A percentile compares a stretch with the other conserved stretches of the same genome.
phyloP scores from a whole-genome alignment of 371 early-diverging fungal species.

The Basidiobolus heterosporus region DNA sequence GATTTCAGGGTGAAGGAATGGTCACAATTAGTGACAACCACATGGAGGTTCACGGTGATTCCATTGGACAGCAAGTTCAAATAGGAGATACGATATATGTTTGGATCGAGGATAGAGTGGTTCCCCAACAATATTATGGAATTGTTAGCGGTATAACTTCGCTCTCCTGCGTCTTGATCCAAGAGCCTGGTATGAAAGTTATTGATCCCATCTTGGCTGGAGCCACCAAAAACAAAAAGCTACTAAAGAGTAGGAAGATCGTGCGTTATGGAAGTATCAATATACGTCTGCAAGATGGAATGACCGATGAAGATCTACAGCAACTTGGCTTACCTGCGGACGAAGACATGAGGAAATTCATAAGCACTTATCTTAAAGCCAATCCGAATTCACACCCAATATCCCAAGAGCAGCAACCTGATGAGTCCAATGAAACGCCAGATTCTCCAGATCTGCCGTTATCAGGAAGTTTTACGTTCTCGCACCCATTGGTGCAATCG shows the following conservation, averaged over 20 bases:
- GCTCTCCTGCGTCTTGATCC: conserved; percentile 10
- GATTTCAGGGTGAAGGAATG: conserved; percentile 9
- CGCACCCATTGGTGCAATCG: conserved; percentile 15
- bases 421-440: too few species aligned
- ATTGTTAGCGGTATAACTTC: conserved; percentile 9
- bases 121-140: conserved; percentile 13
- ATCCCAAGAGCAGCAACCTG: not conserved
- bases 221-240: too few species aligned
- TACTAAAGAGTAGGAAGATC: conserved; percentile 8
- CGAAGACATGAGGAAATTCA: too few species aligned
- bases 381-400: not conserved
- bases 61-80: conserved; percentile 10
- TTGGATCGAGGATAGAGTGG: conserved; percentile 12
- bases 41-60: conserved; percentile 9
- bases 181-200: conserved; percentile 16
- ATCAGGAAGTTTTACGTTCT: conserved; percentile 12
- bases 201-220: too few species aligned
- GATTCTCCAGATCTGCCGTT: conserved; percentile 5
- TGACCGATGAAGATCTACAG: conserved; percentile 6
- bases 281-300: conserved; percentile 18
- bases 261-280: conserved; percentile 15
- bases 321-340: not conserved
- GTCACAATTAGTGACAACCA: conserved; percentile 14
- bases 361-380: too few species aligned
- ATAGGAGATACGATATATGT: conserved; percentile 17